These are phyloP conservation scores for Monosporascus sp. DNA, from an alignment of 2,329 filamentous ascomycete species.

Conservation along the genomic window DNA sequence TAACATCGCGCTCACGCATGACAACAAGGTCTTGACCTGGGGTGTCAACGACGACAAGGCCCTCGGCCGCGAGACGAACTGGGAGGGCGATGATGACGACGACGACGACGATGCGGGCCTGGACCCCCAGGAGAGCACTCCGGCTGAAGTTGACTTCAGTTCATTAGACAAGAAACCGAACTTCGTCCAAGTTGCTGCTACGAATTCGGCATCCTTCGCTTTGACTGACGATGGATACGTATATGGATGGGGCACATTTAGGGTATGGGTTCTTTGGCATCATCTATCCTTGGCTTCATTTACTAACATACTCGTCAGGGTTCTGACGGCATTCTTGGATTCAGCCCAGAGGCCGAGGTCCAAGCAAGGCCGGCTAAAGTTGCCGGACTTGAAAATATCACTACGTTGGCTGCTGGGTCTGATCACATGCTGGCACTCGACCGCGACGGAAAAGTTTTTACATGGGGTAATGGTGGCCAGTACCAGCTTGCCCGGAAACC, in stretches of 20 bases:
- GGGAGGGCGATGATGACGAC: constrained; percentile 35
- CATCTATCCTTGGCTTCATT: background rate
- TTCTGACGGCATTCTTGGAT: constrained; percentile 55
- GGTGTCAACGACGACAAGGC: constrained; percentile 83
- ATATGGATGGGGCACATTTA: constrained; percentile 82
- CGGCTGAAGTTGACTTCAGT: constrained; percentile 49
- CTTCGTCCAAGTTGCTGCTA: constrained; percentile 60
- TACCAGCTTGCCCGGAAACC: constrained; percentile 65
- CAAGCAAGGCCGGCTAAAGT: constrained; percentile 43
- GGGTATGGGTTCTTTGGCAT: constrained; percentile 30
- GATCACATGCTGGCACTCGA: constrained; percentile 67
- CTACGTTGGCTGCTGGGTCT: constrained; percentile 57
- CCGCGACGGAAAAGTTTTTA: constrained; percentile 62
- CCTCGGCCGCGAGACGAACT: constrained; percentile 63
- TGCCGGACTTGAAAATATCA: constrained; percentile 56
- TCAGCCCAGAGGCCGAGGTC: constrained; percentile 47
- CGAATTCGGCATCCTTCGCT: constrained; percentile 70
- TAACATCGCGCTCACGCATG: constrained; percentile 66
- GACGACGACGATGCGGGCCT: constrained; percentile 49
- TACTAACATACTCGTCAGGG: constrained; percentile 24
- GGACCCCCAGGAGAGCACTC: constrained; percentile 59
- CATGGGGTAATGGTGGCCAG: constrained; percentile 79
- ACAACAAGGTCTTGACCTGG: constrained; percentile 81
- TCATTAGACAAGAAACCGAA: constrained; percentile 22
- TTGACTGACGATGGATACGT: constrained; percentile 70